Percentiles rank a stretch among this genome's conserved stretches.
Evolutionary conservation across 331 rosid genomes (phyloP).

Genomic region (Pyrus hybrid): DNA sequence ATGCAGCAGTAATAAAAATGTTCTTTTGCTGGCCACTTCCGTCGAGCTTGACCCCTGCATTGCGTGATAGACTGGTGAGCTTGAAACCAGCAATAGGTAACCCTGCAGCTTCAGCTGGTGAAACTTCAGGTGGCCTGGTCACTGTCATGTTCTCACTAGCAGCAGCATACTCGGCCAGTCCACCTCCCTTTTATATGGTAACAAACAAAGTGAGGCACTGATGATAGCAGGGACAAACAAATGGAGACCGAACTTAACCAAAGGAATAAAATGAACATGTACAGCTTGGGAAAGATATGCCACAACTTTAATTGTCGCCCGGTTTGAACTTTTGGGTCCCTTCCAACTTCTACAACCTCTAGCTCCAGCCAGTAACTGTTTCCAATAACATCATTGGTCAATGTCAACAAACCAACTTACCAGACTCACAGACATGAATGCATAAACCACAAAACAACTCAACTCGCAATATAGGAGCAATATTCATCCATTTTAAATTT

Average conservation of each 20-base stretch:
- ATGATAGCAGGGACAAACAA: not conserved
- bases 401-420: not conserved
- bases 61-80: too few relatives aligned
- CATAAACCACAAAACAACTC: not conserved
- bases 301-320: too few relatives aligned
- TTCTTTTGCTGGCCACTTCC: too few relatives aligned
- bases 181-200: constrained; percentile 49
- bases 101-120: too few relatives aligned
- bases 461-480: not conserved
- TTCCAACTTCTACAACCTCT: constrained; percentile 57
- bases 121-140: too few relatives aligned
- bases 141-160: too few relatives aligned
- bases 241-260: not conserved
- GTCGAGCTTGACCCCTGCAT: too few relatives aligned
- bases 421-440: not conserved
- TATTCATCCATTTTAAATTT: not conserved
- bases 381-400: not conserved
- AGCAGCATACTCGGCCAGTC: constrained; percentile 59
- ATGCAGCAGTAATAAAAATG: too few relatives aligned
- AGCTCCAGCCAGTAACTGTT: constrained; percentile 60
- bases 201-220: not conserved
- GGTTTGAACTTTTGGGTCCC: constrained; percentile 40
- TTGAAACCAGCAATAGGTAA: too few relatives aligned
- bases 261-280: constrained; percentile 2
- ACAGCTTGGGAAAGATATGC: too few relatives aligned